Conservation (phyloP, 257 asterid species). For the Fraxinus pennsylvanica region DNA sequence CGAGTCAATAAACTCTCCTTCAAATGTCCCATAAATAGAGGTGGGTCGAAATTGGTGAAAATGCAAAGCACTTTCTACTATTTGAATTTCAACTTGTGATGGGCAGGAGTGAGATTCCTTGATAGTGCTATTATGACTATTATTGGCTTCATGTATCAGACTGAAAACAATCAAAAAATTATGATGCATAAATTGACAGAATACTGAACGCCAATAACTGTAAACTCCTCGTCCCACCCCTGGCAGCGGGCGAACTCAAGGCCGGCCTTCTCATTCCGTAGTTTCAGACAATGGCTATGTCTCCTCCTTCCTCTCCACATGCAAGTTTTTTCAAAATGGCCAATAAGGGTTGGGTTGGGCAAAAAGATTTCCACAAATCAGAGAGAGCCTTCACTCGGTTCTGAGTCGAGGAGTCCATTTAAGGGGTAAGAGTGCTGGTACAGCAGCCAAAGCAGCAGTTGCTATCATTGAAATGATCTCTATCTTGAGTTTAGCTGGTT, state of each 20-base stretch:
- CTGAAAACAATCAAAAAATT: too few relatives aligned
- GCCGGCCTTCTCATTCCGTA: conserved; percentile 57
- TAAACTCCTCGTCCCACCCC: too few relatives aligned
- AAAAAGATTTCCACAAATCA: conserved; percentile 25
- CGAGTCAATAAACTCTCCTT: background rate
- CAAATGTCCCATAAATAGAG: background rate
- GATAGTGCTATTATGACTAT: too few relatives aligned
- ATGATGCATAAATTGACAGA: too few relatives aligned
- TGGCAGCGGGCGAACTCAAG: background rate
- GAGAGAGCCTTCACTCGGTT: conserved; percentile 25
- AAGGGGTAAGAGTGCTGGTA: conserved; percentile 40
- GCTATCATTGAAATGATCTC: conserved; percentile 65
- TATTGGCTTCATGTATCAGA: too few relatives aligned
- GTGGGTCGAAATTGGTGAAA: too few relatives aligned
- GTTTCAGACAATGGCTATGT: conserved; percentile 48
- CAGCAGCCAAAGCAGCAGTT: conserved; percentile 64
- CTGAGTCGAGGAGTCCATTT: conserved; percentile 39
- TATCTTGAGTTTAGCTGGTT: conserved; percentile 76
- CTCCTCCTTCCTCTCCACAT: conserved; percentile 40
- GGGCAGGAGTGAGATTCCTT: background rate
- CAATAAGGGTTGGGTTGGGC: conserved; percentile 20
- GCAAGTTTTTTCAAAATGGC: conserved; percentile 47
- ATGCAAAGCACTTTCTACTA: too few relatives aligned
- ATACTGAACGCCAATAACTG: too few relatives aligned
- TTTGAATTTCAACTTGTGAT: too few relatives aligned